These are phyloP conservation scores for Xylariaceae sp. DNA, from an alignment of 2,329 filamentous ascomycete genomes.

Conservation along the genomic window DNA sequence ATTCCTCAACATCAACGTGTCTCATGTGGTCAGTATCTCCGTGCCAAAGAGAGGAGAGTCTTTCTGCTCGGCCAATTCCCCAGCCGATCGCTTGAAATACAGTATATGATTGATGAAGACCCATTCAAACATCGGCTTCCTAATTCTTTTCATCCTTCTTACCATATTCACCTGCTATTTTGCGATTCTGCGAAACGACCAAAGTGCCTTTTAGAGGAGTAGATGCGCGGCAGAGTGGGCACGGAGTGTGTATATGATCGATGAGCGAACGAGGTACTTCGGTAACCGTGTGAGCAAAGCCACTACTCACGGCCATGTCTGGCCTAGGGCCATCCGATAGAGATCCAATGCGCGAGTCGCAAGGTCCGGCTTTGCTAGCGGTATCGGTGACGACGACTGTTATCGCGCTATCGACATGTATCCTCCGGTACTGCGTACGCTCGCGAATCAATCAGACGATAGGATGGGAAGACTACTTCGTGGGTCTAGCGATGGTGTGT, in stretches of 20 bases:
- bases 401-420: conserved; percentile 43
- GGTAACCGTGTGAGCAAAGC: neutral
- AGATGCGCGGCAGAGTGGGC: too few relatives aligned
- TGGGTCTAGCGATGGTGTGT: conserved; percentile 42
- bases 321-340: conserved; percentile 29
- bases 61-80: neutral
- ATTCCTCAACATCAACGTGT: conserved; percentile 17
- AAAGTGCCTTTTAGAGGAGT: too few relatives aligned
- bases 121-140: neutral
- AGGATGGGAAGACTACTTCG: conserved; percentile 44
- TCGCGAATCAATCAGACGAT: conserved; percentile 36
- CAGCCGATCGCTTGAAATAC: conserved; percentile 5
- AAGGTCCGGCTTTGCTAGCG: conserved; percentile 46
- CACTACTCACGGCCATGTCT: conserved; percentile 14
- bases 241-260: too few relatives aligned
- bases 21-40: conserved; percentile 1
- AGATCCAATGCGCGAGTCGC: conserved; percentile 32
- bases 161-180: too few relatives aligned
- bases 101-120: conserved; percentile 19
- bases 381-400: conserved; percentile 42
- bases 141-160: neutral
- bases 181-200: too few relatives aligned
- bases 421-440: conserved; percentile 42
- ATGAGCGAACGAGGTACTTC: neutral
- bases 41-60: neutral